Evolutionary conservation across 768 basidiomycete genomes (phyloP), one percentile per base, ranked within the genome.

Genomic region (Leccinum disarticulatum): DNA sequence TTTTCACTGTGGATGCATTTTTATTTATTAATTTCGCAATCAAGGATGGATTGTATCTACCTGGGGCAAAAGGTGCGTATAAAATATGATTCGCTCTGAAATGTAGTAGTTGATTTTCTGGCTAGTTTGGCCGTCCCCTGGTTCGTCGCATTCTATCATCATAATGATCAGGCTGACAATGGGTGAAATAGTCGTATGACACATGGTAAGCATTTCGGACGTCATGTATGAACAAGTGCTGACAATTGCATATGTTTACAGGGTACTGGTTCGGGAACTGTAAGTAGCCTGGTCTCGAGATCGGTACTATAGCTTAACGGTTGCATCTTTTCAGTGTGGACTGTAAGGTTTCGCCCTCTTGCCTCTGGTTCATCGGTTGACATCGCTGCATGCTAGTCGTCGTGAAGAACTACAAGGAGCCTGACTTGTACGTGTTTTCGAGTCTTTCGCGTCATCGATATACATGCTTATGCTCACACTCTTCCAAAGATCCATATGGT

Each of bases 31-130:
- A 62, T 28, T 6, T 59, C 1, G 22, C 9, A 31, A 31, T 56
- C 2, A 66, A 91, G 90, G 52, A 88, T 96, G 90, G 95, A 97
- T 78, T 94, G 90, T 84, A 92, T 98, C 62, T 98, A 98, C 72
- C 84, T 98, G 22, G 88, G 93, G 5, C 95, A 98, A 74, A 98
- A 98, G 84, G 89, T 87, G 41, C 17, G 76, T 60, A 36, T n/a
- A 56, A 49, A 22, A 54, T 33, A n/a, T n/a, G n/a, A 15, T 25
- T 9, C 49, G 35, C 25, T 52, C 15, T 63, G 36, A 41, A 27
- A 3, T 17, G 19, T 6, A 36, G 43, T 6, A 50, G 62, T 48
- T 64, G 35, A 69, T 31, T n/a, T n/a, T 17, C 3, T 52, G 1
- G 3, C 17, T 22, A 90, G 89, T 91, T 86, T 60, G 90, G 90